phyloP scores from a whole-genome alignment of 2,329 filamentous ascomycete species.

The Apiospora marii region DNA sequence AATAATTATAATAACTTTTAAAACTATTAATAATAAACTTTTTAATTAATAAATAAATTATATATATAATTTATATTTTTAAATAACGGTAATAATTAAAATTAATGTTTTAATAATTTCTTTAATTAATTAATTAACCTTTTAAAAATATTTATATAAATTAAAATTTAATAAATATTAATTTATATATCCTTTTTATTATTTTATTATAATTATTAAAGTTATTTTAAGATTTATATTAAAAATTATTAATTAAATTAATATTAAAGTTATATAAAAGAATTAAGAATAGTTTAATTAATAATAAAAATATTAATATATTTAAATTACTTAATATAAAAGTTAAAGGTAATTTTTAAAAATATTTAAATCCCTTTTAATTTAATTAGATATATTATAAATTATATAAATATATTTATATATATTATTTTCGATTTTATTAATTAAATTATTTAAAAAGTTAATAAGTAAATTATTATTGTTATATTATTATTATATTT shows the following conservation, averaged over 20 bases:
- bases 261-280: background rate
- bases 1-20: too few species aligned
- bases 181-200: background rate
- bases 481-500: background rate
- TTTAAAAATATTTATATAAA: background rate
- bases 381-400: background rate
- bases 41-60: background rate
- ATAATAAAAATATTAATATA: background rate
- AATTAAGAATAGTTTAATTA: background rate
- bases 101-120: too few species aligned
- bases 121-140: background rate
- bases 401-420: background rate
- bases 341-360: background rate
- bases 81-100: too few species aligned
- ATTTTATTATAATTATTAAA: background rate
- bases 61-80: background rate
- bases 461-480: background rate
- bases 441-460: background rate
- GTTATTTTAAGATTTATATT: too few species aligned
- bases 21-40: too few species aligned
- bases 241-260: background rate
- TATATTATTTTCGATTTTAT: background rate
- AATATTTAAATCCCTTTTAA: background rate
- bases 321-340: background rate
- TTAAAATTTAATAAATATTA: background rate